Conservation (phyloP, 2,329 filamentous ascomycete species). For the Fusarium redolens region DNA sequence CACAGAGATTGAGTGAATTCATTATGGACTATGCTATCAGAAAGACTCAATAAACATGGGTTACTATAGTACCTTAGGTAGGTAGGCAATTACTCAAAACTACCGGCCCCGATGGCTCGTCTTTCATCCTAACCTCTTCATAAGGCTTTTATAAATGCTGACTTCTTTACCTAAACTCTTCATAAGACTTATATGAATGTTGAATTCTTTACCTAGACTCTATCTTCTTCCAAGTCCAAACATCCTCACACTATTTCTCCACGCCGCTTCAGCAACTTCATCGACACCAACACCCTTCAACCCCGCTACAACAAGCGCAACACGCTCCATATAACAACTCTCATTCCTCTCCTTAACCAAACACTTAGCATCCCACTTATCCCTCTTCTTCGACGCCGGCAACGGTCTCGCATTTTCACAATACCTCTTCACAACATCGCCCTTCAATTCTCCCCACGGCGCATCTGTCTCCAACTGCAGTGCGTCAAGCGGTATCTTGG, state of each 20-base stretch:
- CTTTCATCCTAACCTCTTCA: background rate
- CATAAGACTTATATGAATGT: background rate
- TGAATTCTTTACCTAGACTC: background rate
- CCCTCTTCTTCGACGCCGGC: constrained; percentile 59
- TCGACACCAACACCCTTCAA: constrained; percentile 57
- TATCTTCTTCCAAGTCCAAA: constrained; percentile 41
- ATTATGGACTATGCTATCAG: accelerated
- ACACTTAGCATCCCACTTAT: constrained; percentile 57
- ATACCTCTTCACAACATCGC: constrained; percentile 53
- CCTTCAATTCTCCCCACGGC: constrained; percentile 45
- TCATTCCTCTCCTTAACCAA: constrained; percentile 66
- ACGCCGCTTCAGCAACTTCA: constrained; percentile 55
- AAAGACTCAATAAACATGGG: accelerated
- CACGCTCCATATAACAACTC: constrained; percentile 59
- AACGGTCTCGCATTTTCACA: constrained; percentile 52
- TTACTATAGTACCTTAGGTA: background rate
- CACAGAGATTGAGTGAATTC: background rate
- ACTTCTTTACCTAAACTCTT: background rate
- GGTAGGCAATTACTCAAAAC: background rate
- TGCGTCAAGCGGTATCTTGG: constrained; percentile 36
- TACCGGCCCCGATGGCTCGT: accelerated
- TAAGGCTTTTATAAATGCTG: background rate
- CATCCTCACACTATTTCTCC: constrained; percentile 51
- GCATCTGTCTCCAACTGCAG: constrained; percentile 46
- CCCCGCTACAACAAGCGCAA: constrained; percentile 61